Percentiles rank a stretch among this genome's conserved stretches.
These are phyloP conservation scores for Hyphodiscus hymeniophilus DNA, from an alignment of 495 filamentous ascomycete genomes.

Conservation along the genomic window DNA sequence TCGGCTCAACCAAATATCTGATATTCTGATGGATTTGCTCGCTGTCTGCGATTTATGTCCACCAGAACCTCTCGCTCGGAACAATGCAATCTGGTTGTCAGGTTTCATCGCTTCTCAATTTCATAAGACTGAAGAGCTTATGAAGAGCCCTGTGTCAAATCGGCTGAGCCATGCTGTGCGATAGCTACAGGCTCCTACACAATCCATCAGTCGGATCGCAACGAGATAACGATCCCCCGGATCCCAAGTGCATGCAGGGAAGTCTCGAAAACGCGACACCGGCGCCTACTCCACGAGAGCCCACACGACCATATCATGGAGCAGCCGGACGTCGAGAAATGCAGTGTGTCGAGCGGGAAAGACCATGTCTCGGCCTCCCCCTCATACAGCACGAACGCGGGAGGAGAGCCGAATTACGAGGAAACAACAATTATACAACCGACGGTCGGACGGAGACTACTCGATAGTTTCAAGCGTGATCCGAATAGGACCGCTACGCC, in stretches of 20 bases:
- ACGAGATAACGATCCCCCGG: neutral
- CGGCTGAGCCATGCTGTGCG: too few species aligned
- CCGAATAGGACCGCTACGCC: conserved; percentile 56
- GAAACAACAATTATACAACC: conserved; percentile 8
- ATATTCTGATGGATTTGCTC: too few species aligned
- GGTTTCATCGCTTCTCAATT: too few species aligned
- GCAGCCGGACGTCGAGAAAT: conserved; percentile 4
- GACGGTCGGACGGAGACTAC: conserved; percentile 38
- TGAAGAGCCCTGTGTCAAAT: too few species aligned
- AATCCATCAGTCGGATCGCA: neutral
- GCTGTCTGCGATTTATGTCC: too few species aligned
- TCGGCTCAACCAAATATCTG: too few species aligned
- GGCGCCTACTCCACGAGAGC: neutral
- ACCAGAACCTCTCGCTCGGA: too few species aligned
- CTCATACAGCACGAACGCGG: neutral
- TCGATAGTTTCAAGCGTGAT: conserved; percentile 79
- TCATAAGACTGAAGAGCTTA: too few species aligned
- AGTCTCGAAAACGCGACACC: neutral
- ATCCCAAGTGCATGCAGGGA: too few species aligned
- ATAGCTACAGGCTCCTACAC: neutral
- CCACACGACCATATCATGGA: neutral
- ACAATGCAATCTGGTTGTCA: too few species aligned
- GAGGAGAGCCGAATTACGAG: conserved; percentile 9
- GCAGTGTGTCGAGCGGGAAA: neutral
- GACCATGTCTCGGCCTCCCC: neutral